phyloP scores from a whole-genome alignment of 108 stramenopile species.

The Cyclotella choctawhatcheeana region DNA sequence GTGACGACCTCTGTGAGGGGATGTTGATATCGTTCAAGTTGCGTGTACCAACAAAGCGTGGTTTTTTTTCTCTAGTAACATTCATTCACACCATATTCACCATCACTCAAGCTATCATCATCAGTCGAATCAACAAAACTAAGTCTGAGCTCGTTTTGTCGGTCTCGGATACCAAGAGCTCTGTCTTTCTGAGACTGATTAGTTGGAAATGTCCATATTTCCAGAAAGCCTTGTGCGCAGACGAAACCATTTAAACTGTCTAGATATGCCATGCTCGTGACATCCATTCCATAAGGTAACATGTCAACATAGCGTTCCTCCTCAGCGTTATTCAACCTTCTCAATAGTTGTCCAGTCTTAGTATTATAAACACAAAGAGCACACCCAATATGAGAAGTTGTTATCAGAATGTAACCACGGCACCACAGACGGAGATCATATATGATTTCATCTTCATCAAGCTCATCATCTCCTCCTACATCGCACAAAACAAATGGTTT shows the following conservation, averaged over 20 bases:
- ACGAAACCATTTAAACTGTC: not conserved
- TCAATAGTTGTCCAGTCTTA: not conserved
- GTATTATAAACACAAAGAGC: conserved; percentile 9
- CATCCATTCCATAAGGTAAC: not conserved
- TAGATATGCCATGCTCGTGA: not conserved
- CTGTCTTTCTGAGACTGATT: not conserved
- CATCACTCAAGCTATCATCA: too few species aligned
- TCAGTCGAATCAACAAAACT: too few species aligned
- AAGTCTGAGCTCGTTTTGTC: too few species aligned
- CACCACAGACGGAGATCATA: not conserved
- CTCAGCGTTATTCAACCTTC: not conserved
- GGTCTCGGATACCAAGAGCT: not conserved
- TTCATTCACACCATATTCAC: too few species aligned
- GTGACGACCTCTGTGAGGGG: too few species aligned
- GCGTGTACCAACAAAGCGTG: too few species aligned
- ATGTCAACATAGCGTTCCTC: not conserved
- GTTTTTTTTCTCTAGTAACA: too few species aligned
- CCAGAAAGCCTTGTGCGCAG: not conserved
- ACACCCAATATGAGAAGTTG: conserved; percentile 7
- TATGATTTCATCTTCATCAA: not conserved
- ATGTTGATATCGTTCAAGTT: too few species aligned
- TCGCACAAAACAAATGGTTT: not conserved
- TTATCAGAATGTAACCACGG: conserved; percentile 9
- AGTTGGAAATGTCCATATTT: not conserved
- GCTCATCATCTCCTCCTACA: conserved; percentile 23